Evolutionary conservation across 768 basidiomycete species (phyloP).

Genomic region (Chalciporus pseudorubinellus): DNA sequence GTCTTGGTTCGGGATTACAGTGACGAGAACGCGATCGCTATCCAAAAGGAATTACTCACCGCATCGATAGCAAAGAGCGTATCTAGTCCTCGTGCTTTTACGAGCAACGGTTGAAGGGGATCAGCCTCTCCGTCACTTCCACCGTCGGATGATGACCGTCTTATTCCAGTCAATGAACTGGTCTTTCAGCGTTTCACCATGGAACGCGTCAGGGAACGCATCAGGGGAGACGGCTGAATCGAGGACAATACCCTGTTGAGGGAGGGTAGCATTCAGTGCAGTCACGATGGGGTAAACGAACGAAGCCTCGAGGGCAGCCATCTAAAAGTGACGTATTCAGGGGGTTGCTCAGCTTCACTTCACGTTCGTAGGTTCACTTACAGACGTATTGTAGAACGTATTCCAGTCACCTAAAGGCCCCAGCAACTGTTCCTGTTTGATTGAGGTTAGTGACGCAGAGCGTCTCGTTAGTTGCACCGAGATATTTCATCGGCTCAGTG

Average conservation of each 20-base stretch:
- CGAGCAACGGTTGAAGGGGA: constrained; percentile 40
- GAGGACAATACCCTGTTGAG: constrained; percentile 9
- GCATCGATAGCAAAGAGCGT: constrained; percentile 2
- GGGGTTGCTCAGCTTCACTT: not conserved
- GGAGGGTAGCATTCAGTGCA: constrained; percentile 5
- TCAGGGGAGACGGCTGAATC: constrained; percentile 25
- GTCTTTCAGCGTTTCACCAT: constrained; percentile 15
- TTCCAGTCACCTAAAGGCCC: constrained; percentile 15
- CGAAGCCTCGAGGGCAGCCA: not conserved
- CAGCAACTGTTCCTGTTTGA: constrained; percentile 27
- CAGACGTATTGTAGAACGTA: not conserved
- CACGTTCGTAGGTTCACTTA: not conserved
- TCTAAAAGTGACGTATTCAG: not conserved
- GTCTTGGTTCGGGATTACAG: constrained; percentile 4
- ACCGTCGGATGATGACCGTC: constrained; percentile 28
- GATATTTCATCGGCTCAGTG: constrained; percentile 36
- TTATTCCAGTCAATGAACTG: constrained; percentile 21
- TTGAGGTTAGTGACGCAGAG: constrained; percentile 18
- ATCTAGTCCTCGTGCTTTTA: constrained; percentile 36
- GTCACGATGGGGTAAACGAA: not conserved
- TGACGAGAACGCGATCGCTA: not conserved
- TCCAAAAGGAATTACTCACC: not conserved
- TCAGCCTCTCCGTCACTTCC: constrained; percentile 36
- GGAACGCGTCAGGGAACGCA: constrained; percentile 27
- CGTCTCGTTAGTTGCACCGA: constrained; percentile 7